Percentiles rank a stretch among this genome's conserved stretches.
Conservation (phyloP, 306 rosid genomes). For the Biancaea sappan region DNA sequence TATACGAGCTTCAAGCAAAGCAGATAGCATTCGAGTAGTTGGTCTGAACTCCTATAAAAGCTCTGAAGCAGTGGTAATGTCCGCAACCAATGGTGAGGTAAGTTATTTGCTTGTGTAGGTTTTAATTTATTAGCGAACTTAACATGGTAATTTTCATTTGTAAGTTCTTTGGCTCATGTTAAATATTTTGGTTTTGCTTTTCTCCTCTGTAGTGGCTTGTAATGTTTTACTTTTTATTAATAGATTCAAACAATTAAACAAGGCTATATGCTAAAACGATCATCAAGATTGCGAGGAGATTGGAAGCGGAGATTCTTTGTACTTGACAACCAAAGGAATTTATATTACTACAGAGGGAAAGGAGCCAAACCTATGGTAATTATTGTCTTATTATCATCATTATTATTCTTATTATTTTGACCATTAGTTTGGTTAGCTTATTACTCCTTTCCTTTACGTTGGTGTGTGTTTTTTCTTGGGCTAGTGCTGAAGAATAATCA, state of each 20-base stretch:
- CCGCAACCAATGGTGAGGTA: conserved; percentile 77
- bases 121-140: neutral
- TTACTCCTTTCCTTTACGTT: neutral
- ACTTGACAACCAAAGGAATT: conserved; percentile 76
- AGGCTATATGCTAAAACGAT: conserved; percentile 91
- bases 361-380: conserved; percentile 80
- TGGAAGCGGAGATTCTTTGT: conserved; percentile 96
- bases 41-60: conserved; percentile 67
- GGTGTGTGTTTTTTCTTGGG: neutral
- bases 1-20: conserved; percentile 55
- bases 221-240: conserved; percentile 17
- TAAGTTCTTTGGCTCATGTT: conserved; percentile 14
- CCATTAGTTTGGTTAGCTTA: neutral
- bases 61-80: conserved; percentile 56
- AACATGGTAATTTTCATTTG: neutral
- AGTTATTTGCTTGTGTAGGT: conserved; percentile 34
- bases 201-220: conserved; percentile 2
- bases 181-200: conserved; percentile 6
- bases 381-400: conserved; percentile 33
- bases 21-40: conserved; percentile 56
- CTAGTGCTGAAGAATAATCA: neutral
- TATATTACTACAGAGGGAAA: conserved; percentile 74
- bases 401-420: conserved; percentile 23
- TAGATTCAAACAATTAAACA: conserved; percentile 81
- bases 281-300: conserved; percentile 81